These are phyloP conservation scores for Yarrowia divulgata DNA, from an alignment of 805 yeast genomes.

Conservation along the genomic window DNA sequence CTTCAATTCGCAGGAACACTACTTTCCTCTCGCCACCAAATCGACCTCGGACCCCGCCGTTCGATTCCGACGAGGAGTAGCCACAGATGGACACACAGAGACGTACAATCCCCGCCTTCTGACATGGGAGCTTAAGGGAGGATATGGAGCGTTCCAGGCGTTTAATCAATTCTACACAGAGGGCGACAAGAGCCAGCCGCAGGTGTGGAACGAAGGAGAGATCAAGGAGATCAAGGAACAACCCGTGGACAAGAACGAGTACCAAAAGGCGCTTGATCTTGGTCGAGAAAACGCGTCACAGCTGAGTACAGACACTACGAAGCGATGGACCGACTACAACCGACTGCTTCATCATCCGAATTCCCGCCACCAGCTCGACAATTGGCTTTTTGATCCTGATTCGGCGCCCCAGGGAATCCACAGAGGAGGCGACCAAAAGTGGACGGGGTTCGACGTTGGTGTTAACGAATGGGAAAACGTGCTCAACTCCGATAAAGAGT, in stretches of 20 bases:
- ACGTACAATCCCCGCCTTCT: constrained; percentile 83
- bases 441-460: constrained; percentile 58
- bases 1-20: constrained; percentile 78
- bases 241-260: constrained; percentile 59
- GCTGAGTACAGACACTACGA: constrained; percentile 55
- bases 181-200: constrained; percentile 33
- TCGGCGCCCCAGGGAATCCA: constrained; percentile 49
- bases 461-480: constrained; percentile 60
- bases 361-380: constrained; percentile 59
- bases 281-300: constrained; percentile 47
- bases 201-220: constrained; percentile 41
- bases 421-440: constrained; percentile 47
- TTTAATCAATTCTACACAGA: constrained; percentile 43
- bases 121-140: constrained; percentile 81
- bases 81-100: constrained; percentile 54
- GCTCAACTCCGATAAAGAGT: constrained; percentile 51
- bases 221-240: constrained; percentile 49
- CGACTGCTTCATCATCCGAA: constrained; percentile 70
- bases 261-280: constrained; percentile 68
- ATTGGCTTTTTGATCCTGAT: constrained; percentile 65
- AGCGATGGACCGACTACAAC: constrained; percentile 83
- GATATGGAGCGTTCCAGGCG: constrained; percentile 66
- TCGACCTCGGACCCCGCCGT: constrained; percentile 57
- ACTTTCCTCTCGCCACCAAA: constrained; percentile 58
- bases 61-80: constrained; percentile 56